Evolutionary conservation across 2,329 filamentous ascomycete species (phyloP).

Genomic region (Clarireedia monteithiana): DNA sequence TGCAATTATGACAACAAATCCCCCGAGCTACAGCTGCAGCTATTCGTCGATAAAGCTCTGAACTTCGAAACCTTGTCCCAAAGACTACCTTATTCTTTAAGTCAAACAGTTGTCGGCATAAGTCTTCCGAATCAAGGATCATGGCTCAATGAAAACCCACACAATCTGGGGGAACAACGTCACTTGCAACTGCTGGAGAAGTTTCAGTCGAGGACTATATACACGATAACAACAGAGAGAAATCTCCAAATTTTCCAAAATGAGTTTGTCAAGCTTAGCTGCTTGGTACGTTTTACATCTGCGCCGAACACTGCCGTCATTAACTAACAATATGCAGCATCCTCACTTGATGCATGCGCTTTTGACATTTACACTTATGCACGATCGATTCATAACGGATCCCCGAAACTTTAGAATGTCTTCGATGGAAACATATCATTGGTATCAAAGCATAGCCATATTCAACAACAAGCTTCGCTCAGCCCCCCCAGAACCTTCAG

Average conservation of each 20-base stretch:
- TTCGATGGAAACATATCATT: conserved; percentile 37
- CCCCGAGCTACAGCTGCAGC: conserved; percentile 28
- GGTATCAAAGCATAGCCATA: conserved; percentile 39
- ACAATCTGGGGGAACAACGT: conserved; percentile 11
- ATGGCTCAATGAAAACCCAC: background rate
- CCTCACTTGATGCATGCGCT: conserved; percentile 43
- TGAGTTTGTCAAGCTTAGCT: conserved; percentile 33
- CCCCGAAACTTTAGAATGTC: conserved; percentile 20
- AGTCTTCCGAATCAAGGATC: background rate
- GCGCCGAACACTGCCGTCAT: too few species aligned
- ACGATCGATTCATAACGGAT: conserved; percentile 37
- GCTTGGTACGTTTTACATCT: conserved; percentile 30
- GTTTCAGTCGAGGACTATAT: conserved; percentile 37
- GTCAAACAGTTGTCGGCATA: background rate
- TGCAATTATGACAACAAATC: conserved; percentile 37
- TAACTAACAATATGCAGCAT: conserved; percentile 11
- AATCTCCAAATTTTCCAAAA: conserved; percentile 31
- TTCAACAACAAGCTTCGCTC: conserved; percentile 37
- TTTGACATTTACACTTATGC: conserved; percentile 43
- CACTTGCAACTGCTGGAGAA: conserved; percentile 32
- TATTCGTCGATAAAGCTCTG: conserved; percentile 19
- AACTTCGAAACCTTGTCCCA: conserved; percentile 3
- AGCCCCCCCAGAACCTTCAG: conserved; percentile 27
- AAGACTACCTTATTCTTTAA: background rate
- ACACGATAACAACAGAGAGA: conserved; percentile 32